Evolutionary conservation across 2,329 filamentous ascomycete genomes (phyloP), one percentile per base, ranked within the genome.

Genomic region (Verruconis gallopava): DNA sequence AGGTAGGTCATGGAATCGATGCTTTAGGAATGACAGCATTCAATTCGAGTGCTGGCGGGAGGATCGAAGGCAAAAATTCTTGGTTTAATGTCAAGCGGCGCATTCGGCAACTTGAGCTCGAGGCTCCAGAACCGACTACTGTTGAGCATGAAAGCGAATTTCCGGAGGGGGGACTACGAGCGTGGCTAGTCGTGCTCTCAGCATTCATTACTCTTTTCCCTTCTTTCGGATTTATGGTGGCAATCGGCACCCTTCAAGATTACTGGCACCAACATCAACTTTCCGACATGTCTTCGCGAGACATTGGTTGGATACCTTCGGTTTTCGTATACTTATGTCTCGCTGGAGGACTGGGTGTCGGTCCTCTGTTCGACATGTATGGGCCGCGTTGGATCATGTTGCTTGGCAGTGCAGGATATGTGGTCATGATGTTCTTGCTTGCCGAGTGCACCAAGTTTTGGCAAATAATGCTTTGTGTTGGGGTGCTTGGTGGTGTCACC

Each of bases 381-480:
- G 54, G 57, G 5, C 53, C 55, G 5, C 45, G 49, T 3, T 22
- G 36, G 22, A n/a, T 39, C 5, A 6, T 32, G 2, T 4, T 11
- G 11, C n/a, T 17, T 14, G 36, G 21, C 21, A 13, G 28, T 14
- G 25, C 21, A 19, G 25, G 18, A 3, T 44, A 34, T 14, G 25
- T 42, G 5, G 13, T 21, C 15, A 42, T 44, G n/a, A 45, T 41
- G 13, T 37, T 17, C 38, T 12, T 21, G 2, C 40, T 42, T 3
- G 40, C 40, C 4, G 19, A 42, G 12, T 44, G 42, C 19, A 42
- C 46, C 43, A 53, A 54, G 20, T 66, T 60, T 46, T 67, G 60
- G 52, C 64, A 67, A 21, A 58, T 66, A 47, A 49, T 67, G 6
- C 50, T 67, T 0, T 56, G 56, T 20, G 60, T 58, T 43, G 58